Base-by-base conservation (phyloP, 352 stramenopile species). In the Phytophthora podocarpi region DNA sequence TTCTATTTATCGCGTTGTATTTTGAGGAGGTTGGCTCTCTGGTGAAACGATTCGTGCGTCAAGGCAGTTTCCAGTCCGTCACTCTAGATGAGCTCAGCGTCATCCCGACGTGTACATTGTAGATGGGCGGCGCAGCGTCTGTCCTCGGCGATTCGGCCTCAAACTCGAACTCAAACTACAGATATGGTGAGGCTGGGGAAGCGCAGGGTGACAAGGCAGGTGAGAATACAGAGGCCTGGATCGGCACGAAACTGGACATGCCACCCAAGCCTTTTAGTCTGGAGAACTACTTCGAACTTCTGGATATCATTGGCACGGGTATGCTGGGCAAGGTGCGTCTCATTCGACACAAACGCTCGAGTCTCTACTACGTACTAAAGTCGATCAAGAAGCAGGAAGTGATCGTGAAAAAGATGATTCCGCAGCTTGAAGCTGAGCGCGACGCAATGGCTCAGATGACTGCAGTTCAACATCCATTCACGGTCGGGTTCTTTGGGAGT, bases 271-370 rank as follows among this genome's bases (percentile, higher is more conserved):
- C 77, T 0, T 77, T 87, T 47, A 80, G 62, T 13, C 32, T 89
- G 13, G 70, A 82, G 31, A 80, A 64, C 32, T 76, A 87, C 60
- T 93, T 93, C 43, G 53, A 78, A 3, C 20, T 89, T 52, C 59
- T 80, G 58, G 69, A 68, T 4, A 70, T 93, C 9, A 59, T 93
- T 4, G 84, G 84, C 46, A 91, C 78, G 4, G 84, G 84, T 21
- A 91, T 93, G 76, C 62, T 93, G 5, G 84, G 84, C 23, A 76
- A 82, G 49, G 84, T 93, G 47, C 76, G 74, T 3, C 61, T 90
- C 3, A 67, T 87, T 36, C 72, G 90, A 53, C 72, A 89, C 64
- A 85, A 79, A 18, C 76, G 76, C 23, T 75, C 77, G 11, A 68
- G 57, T 18, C 78, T 85, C 55, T 91, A 72, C 50, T 93, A 85